Conservation (phyloP, 495 filamentous ascomycete species). For the Annulohypoxylon nitens region DNA sequence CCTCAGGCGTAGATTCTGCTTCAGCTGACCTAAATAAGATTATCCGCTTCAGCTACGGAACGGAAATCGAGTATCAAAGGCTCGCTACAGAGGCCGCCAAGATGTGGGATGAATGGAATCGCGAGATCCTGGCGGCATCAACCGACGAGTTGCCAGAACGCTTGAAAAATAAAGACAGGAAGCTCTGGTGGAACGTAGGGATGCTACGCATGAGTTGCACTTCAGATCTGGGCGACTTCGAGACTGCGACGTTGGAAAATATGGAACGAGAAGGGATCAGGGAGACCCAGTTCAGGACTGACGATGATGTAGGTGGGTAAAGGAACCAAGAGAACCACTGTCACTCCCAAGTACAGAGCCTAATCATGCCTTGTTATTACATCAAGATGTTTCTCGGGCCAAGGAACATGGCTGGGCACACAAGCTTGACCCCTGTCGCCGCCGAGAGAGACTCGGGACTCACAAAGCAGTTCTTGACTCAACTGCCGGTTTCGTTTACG, state of each 20-base stretch:
- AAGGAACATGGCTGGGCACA: constrained; percentile 47
- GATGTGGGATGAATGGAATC: constrained; percentile 61
- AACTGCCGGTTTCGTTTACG: constrained; percentile 56
- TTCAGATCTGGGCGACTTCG: constrained; percentile 49
- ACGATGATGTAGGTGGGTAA: constrained; percentile 47
- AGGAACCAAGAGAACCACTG: background rate
- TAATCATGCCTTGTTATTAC: background rate
- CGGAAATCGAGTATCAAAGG: constrained; percentile 57
- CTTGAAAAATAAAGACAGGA: constrained; percentile 45
- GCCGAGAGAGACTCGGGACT: constrained; percentile 43
- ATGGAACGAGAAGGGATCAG: constrained; percentile 52
- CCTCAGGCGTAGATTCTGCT: constrained; percentile 39
- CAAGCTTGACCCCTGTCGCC: constrained; percentile 48
- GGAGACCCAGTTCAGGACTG: constrained; percentile 51
- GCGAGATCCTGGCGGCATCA: constrained; percentile 40
- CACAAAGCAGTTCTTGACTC: constrained; percentile 56
- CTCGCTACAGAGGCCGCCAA: constrained; percentile 57
- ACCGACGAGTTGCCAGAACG: constrained; percentile 50
- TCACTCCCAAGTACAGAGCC: background rate
- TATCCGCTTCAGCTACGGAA: constrained; percentile 58
- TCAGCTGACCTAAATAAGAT: constrained; percentile 61
- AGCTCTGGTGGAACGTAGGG: constrained; percentile 53
- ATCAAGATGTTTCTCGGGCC: constrained; percentile 47
- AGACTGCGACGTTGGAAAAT: constrained; percentile 51
- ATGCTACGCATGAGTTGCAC: constrained; percentile 52